Evolutionary conservation across 352 stramenopile species (phyloP).

Genomic region (Phytophthora sansomeana): DNA sequence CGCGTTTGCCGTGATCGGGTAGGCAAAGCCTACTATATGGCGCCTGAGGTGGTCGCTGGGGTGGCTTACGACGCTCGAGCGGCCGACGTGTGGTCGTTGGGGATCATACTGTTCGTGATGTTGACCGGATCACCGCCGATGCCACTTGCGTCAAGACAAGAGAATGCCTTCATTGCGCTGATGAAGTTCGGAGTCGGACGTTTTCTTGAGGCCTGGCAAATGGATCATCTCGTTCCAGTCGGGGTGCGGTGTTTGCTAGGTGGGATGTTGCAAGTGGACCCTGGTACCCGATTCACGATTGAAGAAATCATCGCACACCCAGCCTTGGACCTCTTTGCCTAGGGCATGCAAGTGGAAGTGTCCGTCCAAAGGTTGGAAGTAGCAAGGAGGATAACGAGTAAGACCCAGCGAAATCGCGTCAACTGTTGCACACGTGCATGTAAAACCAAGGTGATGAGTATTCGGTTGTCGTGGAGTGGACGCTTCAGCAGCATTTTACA

Average conservation of each 20-base stretch:
- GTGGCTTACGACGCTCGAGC: constrained; percentile 43
- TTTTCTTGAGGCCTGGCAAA: constrained; percentile 53
- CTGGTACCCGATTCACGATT: constrained; percentile 35
- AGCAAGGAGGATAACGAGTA: too few relatives aligned
- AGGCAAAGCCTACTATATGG: constrained; percentile 70
- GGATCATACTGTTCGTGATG: constrained; percentile 66
- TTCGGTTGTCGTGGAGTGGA: too few relatives aligned
- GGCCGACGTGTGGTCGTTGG: constrained; percentile 64
- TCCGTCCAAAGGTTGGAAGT: too few relatives aligned
- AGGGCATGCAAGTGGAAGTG: too few relatives aligned
- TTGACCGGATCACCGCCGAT: constrained; percentile 53
- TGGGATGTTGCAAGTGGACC: constrained; percentile 40
- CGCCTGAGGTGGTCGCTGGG: constrained; percentile 51
- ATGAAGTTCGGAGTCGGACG: constrained; percentile 40
- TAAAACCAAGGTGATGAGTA: too few relatives aligned
- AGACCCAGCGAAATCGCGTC: too few relatives aligned
- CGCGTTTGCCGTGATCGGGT: constrained; percentile 38
- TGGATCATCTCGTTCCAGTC: constrained; percentile 23
- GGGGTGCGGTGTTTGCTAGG: constrained; percentile 27
- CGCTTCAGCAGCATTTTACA: too few relatives aligned
- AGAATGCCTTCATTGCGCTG: constrained; percentile 37
- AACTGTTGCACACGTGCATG: too few relatives aligned
- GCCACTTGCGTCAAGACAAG: constrained; percentile 32
- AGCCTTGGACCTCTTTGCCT: background rate
- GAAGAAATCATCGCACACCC: constrained; percentile 33